phyloP scores from a whole-genome alignment of 257 asterid species.

The Nicotiana benthamiana region DNA sequence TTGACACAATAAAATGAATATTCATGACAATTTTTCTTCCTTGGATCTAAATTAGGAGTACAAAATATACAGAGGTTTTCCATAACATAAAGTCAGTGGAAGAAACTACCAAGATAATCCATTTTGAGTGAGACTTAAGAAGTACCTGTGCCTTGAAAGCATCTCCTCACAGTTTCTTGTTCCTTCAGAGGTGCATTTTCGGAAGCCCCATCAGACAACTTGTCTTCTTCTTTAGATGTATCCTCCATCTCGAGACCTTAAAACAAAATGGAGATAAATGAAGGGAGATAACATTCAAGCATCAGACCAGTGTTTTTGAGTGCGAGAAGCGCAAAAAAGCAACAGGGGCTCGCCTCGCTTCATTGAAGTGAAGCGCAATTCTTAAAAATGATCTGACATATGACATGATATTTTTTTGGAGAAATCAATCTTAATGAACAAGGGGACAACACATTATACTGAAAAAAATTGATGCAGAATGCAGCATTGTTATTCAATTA shows the following conservation, averaged over 20 bases:
- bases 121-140: not conserved
- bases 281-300: not conserved
- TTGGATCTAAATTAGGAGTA: not conserved
- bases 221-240: slow-evolving; percentile 25
- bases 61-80: not conserved
- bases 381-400: no score
- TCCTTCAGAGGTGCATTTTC: slow-evolving; percentile 27
- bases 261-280: not conserved
- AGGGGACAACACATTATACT: no score
- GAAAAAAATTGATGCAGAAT: no score
- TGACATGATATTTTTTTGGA: no score
- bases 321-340: no score
- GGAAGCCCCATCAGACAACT: slow-evolving; percentile 24
- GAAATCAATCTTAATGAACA: no score
- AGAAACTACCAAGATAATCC: not conserved
- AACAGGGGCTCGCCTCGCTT: no score
- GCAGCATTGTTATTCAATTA: no score
- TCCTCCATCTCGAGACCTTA: slow-evolving; percentile 39
- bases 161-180: slow-evolving; percentile 53
- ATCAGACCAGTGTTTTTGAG: not conserved
- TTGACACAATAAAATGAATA: no score
- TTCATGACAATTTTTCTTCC: no score
- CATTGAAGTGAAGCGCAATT: no score
- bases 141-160: slow-evolving; percentile 55
- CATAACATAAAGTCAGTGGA: not conserved